Evolutionary conservation across 2,329 filamentous ascomycete genomes (phyloP).

Genomic region (Albifimbria verrucaria): DNA sequence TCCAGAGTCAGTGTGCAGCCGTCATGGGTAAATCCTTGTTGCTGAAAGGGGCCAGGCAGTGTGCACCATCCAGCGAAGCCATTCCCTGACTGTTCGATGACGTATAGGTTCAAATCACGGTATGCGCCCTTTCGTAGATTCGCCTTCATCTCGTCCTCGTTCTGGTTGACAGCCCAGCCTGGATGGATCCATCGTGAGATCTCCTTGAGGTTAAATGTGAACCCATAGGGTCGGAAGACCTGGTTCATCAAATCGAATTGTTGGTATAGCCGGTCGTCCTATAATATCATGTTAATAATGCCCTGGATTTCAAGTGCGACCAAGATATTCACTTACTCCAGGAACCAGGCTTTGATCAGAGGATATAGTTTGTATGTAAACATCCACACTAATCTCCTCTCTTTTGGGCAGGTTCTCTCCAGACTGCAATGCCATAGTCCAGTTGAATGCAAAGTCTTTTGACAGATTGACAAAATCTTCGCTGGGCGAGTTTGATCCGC

Average conservation of each 20-base stretch:
- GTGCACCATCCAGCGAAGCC: constrained; percentile 39
- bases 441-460: neutral
- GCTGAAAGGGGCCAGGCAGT: constrained; percentile 30
- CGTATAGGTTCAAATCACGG: neutral
- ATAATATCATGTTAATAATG: neutral
- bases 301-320: too few relatives aligned
- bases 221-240: neutral
- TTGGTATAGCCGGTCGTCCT: neutral
- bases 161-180: neutral
- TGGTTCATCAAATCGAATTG: neutral
- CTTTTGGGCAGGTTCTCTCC: neutral
- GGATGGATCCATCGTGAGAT: neutral
- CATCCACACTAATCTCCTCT: neutral
- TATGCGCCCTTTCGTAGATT: neutral
- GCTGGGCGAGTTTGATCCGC: neutral
- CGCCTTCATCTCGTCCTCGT: neutral
- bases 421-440: neutral
- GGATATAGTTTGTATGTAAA: neutral
- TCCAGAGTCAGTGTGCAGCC: constrained; percentile 36
- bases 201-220: neutral
- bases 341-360: neutral
- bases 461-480: neutral
- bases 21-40: constrained; percentile 28
- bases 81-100: neutral
- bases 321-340: neutral